Conservation (phyloP, 1,284 basidiomycete species). For the Trametes versicolor region DNA sequence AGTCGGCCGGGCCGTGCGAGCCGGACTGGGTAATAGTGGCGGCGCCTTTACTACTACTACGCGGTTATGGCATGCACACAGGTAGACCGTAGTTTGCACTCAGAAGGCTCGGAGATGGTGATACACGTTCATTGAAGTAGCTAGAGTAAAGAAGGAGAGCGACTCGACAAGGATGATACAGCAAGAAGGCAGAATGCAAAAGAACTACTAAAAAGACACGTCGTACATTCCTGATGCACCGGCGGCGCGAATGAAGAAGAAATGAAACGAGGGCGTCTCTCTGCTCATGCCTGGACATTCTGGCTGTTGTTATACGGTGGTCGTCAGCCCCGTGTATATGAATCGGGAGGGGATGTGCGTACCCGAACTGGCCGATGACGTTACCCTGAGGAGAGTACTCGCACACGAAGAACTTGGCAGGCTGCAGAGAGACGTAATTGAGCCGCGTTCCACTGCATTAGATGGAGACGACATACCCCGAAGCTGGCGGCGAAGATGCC, state of each 20-base stretch:
- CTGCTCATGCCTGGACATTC: conserved; percentile 46
- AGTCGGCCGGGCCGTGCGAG: neutral
- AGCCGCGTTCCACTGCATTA: neutral
- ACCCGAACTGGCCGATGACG: conserved; percentile 69
- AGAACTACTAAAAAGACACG: conserved; percentile 21
- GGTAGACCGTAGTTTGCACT: neutral
- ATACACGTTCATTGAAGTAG: conserved; percentile 20
- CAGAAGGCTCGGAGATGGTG: neutral
- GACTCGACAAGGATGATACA: conserved; percentile 33
- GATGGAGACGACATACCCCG: conserved; percentile 49
- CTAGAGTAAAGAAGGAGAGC: conserved; percentile 19
- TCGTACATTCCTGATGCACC: conserved; percentile 39
- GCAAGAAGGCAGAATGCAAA: conserved; percentile 22
- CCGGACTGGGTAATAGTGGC: neutral
- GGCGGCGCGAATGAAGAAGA: conserved; percentile 30
- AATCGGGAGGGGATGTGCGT: conserved; percentile 43
- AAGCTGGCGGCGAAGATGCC: conserved; percentile 62
- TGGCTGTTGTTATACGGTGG: conserved; percentile 35
- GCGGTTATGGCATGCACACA: conserved; percentile 10
- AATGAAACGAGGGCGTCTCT: conserved; percentile 20
- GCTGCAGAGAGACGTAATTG: conserved; percentile 34
- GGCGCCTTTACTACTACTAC: too few relatives aligned
- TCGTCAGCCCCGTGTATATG: neutral
- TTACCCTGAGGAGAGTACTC: conserved; percentile 74
- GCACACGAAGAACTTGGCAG: conserved; percentile 69